These are phyloP conservation scores for Mentha longifolia DNA, from an alignment of 257 asterid species.

Conservation along the genomic window DNA sequence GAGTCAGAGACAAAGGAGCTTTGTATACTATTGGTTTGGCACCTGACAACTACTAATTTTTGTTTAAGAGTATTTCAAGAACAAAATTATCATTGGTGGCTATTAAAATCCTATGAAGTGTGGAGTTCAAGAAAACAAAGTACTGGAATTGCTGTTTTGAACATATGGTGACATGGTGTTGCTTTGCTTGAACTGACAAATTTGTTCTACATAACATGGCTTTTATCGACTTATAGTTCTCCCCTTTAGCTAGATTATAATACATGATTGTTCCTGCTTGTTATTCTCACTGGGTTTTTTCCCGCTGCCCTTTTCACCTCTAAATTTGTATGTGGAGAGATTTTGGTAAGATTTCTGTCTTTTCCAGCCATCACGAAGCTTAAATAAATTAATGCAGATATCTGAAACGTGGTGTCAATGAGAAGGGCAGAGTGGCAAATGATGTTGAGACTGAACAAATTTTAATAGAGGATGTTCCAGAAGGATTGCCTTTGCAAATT, in stretches of 20 bases:
- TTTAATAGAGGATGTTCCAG: constrained; percentile 74
- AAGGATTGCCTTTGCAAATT: constrained; percentile 70
- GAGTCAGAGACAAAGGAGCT: too few species aligned
- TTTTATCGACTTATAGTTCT: constrained; percentile 11
- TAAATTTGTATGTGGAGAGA: constrained; percentile 10
- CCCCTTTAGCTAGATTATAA: constrained; percentile 12
- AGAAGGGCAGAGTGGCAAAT: constrained; percentile 92
- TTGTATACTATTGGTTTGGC: too few species aligned
- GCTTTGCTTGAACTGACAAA: constrained; percentile 6
- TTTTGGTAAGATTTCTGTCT: constrained; percentile 16
- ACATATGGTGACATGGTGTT: neutral
- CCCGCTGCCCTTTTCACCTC: constrained; percentile 3
- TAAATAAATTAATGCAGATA: constrained; percentile 55
- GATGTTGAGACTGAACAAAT: constrained; percentile 98
- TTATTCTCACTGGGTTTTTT: neutral
- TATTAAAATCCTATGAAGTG: neutral
- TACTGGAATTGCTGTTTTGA: neutral
- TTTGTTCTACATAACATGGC: constrained; percentile 12
- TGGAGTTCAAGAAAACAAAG: constrained; percentile 9
- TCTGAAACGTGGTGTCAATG: constrained; percentile 93
- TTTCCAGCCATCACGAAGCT: constrained; percentile 30
- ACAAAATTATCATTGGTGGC: neutral
- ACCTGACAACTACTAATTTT: too few species aligned
- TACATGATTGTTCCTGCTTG: constrained; percentile 13
- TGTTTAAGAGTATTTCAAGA: neutral